Evolutionary conservation across 331 rosid species (phyloP).

Genomic region (Rhamnella rubrinervis): DNA sequence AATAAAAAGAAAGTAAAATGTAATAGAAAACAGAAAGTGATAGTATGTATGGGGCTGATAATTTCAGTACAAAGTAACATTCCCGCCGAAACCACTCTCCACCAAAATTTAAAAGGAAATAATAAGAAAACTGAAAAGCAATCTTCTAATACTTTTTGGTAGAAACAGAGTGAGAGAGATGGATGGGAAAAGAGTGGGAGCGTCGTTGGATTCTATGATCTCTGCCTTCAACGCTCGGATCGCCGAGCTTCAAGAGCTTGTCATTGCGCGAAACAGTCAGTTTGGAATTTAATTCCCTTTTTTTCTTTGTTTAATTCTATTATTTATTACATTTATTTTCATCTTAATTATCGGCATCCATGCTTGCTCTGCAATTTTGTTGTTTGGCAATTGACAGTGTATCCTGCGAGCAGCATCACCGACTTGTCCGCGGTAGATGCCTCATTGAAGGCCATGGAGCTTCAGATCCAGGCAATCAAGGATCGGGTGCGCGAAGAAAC

Average conservation of each 20-base stretch:
- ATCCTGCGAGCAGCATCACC: slow-evolving; percentile 68
- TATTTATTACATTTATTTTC: not conserved
- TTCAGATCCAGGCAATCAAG: slow-evolving; percentile 83
- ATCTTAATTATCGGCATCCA: not conserved
- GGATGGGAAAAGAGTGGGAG: slow-evolving; percentile 59
- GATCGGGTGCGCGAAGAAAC: slow-evolving; percentile 76
- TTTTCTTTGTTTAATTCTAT: not conserved
- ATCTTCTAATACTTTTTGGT: too few species aligned
- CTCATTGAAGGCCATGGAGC: slow-evolving; percentile 70
- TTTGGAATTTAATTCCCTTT: not conserved
- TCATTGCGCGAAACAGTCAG: slow-evolving; percentile 82
- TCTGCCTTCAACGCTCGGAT: slow-evolving; percentile 70
- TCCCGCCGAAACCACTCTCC: too few species aligned
- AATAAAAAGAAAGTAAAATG: too few species aligned
- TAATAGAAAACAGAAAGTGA: too few species aligned
- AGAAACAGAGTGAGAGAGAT: slow-evolving; percentile 21
- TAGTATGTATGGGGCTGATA: too few species aligned
- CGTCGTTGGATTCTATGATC: slow-evolving; percentile 61
- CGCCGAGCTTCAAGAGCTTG: slow-evolving; percentile 82
- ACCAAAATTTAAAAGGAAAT: too few species aligned
- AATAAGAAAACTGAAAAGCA: too few species aligned
- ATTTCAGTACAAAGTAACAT: too few species aligned
- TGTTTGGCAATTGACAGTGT: slow-evolving; percentile 43
- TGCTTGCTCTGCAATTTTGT: not conserved
- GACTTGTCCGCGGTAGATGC: slow-evolving; percentile 78